Evolutionary conservation across 2,329 filamentous ascomycete genomes (phyloP), one percentile per base, ranked within the genome.

Genomic region (Penicillium decumbens): DNA sequence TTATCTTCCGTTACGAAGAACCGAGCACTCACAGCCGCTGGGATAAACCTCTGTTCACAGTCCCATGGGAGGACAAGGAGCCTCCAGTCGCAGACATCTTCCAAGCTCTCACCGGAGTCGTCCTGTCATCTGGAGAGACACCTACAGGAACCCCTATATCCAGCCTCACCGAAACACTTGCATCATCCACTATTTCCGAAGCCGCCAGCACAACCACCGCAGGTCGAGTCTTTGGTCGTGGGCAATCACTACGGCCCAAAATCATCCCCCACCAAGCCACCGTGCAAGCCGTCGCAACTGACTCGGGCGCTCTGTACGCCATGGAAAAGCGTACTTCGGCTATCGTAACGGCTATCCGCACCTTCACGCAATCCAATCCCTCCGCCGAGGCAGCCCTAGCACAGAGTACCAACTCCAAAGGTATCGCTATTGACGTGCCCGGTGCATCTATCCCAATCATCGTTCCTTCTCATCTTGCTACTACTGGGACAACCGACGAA

Each of bases 1-100:
- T 85, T 38, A 76, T 83, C 57, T 84, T 82, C 67, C 75, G 82
- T 50, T 85, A 84, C 63, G 82, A 85, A 69, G 82, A 84, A 68
- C 82, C 82, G n/a, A 82, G 80, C 61, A 81, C 79, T 32, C 80
- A 83, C 75, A 81, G 75, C 41, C 75, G 82, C 43, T 85, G 82
- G 82, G 82, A 85, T 64, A 81, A 80, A 41, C 82, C 82, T 0
- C 75, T 85, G 18, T 85, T 84, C 71, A 82, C 80, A 8, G 77
- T 84, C 1, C 76, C 80, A 5, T 77, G 75, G 58, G 73, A 76
- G 49, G 82, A 85, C 60, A 62, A 73, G 6, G 71, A 73, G 13
- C 80, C 80, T 6, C 81, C 80, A 9, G 74, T 74, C 51, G 76
- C 79, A 38, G 76, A 79, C 37, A 84, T 85, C 57, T 85, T 81